A percentile compares a stretch with the other conserved stretches of the same genome.
phyloP scores from a whole-genome alignment of 148 eudicot genomes.

The Camellia granthamiana region DNA sequence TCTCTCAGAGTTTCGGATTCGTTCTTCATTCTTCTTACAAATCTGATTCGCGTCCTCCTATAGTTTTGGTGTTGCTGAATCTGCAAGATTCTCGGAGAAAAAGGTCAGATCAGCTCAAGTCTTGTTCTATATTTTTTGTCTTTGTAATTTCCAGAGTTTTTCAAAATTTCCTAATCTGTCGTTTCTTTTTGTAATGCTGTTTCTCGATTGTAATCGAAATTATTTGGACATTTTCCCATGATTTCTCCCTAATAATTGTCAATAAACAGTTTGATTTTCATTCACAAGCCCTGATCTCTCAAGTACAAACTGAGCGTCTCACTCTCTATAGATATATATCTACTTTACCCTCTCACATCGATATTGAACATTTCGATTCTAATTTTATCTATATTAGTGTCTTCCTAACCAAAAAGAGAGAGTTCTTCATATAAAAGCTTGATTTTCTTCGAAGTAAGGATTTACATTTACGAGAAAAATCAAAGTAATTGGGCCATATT shows the following conservation, averaged over 20 bases:
- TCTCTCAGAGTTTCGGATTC: background rate
- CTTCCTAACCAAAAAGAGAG: background rate
- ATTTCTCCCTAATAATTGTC: background rate
- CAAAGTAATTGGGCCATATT: background rate
- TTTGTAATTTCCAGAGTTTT: background rate
- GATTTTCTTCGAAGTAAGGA: background rate
- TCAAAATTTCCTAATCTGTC: background rate
- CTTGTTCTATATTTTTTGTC: background rate
- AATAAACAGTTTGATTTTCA: background rate
- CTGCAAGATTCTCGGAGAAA: background rate
- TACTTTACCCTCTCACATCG: background rate
- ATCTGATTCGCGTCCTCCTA: constrained; percentile 5
- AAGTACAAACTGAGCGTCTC: constrained; percentile 1
- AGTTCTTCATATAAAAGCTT: too few species aligned
- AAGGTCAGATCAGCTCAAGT: background rate
- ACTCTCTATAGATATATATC: too few species aligned
- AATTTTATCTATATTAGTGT: background rate
- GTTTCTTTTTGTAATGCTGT: background rate
- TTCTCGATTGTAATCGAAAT: background rate
- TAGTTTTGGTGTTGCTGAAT: background rate
- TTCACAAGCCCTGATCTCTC: background rate
- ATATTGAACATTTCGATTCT: background rate
- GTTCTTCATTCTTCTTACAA: background rate
- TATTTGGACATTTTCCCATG: background rate
- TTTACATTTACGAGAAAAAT: background rate